Base-by-base conservation (phyloP, 2,329 filamentous ascomycete species). In the Ophiostoma himal-ulmi region DNA sequence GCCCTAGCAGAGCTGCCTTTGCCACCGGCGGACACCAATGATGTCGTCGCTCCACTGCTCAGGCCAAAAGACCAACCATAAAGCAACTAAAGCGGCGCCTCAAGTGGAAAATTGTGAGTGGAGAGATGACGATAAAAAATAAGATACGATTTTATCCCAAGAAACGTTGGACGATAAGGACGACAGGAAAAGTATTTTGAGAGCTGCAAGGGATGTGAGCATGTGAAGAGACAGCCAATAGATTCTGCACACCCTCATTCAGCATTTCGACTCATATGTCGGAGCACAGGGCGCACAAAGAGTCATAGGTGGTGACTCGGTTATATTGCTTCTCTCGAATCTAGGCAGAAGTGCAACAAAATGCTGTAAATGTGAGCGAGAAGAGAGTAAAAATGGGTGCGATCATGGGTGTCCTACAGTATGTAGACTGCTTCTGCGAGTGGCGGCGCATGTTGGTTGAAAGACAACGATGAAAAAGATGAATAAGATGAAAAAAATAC, bases 61-160 rank as follows among this genome's bases (percentile, higher is more conserved):
- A 26, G 8, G 26, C 37, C 37, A 39, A 39, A 39, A 39, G 37
- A 39, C 37, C 37, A 39, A 39, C 10, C 37, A 39, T 13, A 39
- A 39, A 13, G 37, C 37, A 6, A 2, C 44, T 5, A 48, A 48
- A 48, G 44, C 44, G 44, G 52, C n/a, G 22, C 10, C 52, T 10
- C 52, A 57, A 57, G 52, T 57, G 52, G n/a, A 57, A 44, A 57
- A 57, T 57, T 48, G 44, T n/a, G 44, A 17, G 44, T 48, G 44
- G 44, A 48, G 44, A 48, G 44, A 26, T 57, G n/a, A 54, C n/a
- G n/a, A 54, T 57, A 26, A 26, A 57, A 10, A 22, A 57, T 57
- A 57, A 22, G 52, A 57, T 57, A 57, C 30, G n/a, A 26, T 57
- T 57, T 57, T n/a, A 20, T 20, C 10, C n/a, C 6, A 48, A 44